Conservation (phyloP, 2,329 filamentous ascomycete genomes). For the Trichophyton mentagrophytes region DNA sequence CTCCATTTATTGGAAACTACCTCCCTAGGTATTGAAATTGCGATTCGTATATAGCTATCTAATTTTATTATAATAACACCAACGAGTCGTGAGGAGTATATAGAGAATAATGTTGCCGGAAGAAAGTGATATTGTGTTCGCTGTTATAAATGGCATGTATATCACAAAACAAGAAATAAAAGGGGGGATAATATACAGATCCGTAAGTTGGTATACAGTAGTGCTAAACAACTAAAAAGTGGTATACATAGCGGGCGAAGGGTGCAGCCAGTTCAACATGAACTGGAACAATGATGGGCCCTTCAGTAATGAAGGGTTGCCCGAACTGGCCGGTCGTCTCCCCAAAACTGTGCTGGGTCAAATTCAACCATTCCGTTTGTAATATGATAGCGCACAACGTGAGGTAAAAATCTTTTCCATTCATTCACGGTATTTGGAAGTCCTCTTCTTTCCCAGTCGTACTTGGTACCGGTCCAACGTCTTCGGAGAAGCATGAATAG, state of each 20-base stretch:
- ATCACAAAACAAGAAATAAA: not conserved
- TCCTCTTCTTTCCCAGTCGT: conserved; percentile 22
- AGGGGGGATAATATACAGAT: not conserved
- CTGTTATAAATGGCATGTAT: not conserved
- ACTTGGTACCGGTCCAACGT: conserved; percentile 13
- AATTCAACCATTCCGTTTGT: conserved; percentile 32
- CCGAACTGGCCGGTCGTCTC: conserved; percentile 2
- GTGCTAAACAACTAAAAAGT: not conserved
- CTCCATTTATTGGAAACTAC: too few relatives aligned
- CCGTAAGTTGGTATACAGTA: not conserved
- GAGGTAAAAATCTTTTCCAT: conserved; percentile 37
- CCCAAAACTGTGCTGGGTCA: conserved; percentile 16
- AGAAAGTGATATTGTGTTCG: not conserved
- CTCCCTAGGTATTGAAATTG: not conserved
- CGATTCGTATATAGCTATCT: not conserved
- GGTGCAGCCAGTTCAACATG: not conserved
- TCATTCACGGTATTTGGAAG: conserved; percentile 37
- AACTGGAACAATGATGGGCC: not conserved
- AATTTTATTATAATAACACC: not conserved
- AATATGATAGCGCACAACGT: conserved; percentile 26
- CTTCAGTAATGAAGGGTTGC: not conserved
- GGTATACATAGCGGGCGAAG: not conserved
- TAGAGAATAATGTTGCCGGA: not conserved
- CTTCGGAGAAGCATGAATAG: conserved; percentile 10
- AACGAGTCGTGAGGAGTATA: not conserved